Conservation (phyloP, 2,329 filamentous ascomycete species). For the Lizonia empirigonia region DNA sequence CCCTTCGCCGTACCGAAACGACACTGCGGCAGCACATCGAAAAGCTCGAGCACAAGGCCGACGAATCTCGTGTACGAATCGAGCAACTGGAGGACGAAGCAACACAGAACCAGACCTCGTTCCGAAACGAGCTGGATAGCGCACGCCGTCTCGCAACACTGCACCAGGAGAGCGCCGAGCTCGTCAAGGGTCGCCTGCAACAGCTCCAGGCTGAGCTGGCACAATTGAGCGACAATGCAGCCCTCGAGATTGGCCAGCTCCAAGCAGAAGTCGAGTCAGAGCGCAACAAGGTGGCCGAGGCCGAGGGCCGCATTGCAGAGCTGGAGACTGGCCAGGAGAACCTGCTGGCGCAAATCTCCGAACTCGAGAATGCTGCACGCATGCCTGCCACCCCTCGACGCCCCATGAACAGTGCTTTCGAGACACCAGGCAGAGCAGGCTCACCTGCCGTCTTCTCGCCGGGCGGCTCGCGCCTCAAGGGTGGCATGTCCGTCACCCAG, state of each 20-base stretch:
- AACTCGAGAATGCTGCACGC: slow-evolving; percentile 43
- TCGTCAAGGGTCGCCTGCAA: slow-evolving; percentile 71
- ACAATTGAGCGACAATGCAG: slow-evolving; percentile 69
- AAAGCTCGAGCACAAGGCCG: slow-evolving; percentile 82
- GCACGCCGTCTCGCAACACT: slow-evolving; percentile 81
- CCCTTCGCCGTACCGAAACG: slow-evolving; percentile 78
- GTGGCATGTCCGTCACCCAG: slow-evolving; percentile 65
- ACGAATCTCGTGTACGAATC: slow-evolving; percentile 79
- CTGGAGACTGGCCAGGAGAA: slow-evolving; percentile 67
- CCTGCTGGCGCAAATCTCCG: slow-evolving; percentile 60
- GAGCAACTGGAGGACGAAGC: slow-evolving; percentile 86
- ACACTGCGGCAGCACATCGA: slow-evolving; percentile 80
- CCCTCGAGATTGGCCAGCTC: slow-evolving; percentile 59
- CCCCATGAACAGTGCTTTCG: slow-evolving; percentile 56
- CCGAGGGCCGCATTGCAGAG: slow-evolving; percentile 67
- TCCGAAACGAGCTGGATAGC: slow-evolving; percentile 83
- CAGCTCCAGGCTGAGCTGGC: slow-evolving; percentile 70
- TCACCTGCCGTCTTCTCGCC: slow-evolving; percentile 61
- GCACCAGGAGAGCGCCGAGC: slow-evolving; percentile 75
- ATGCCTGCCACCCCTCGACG: slow-evolving; percentile 60
- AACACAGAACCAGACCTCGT: slow-evolving; percentile 81
- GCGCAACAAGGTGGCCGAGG: slow-evolving; percentile 64
- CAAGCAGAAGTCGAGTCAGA: slow-evolving; percentile 58
- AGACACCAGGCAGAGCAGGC: slow-evolving; percentile 57
- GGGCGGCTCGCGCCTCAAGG: slow-evolving; percentile 59